Conservation (phyloP, 2,329 filamentous ascomycete species). For the Hypocreales sp. region DNA sequence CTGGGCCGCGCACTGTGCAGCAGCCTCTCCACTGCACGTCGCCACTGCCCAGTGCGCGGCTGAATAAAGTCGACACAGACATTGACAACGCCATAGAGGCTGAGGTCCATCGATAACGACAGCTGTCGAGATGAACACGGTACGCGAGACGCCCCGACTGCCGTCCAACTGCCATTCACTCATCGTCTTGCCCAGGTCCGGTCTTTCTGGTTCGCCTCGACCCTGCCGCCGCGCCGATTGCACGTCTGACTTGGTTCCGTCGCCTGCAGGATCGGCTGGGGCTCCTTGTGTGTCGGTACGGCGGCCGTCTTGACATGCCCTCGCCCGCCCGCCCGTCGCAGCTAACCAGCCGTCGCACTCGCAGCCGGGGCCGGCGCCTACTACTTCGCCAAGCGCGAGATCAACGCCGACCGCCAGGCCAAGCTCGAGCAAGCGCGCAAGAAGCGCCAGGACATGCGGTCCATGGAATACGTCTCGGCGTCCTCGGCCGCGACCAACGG, state of each 20-base stretch:
- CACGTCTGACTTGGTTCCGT: conserved; percentile 2
- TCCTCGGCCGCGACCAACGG: conserved; percentile 23
- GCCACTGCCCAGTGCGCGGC: no score
- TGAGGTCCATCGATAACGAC: no score
- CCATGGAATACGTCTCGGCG: conserved; percentile 32
- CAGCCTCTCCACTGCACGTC: no score
- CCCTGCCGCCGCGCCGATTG: neutral
- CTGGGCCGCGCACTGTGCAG: no score
- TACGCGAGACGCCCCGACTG: no score
- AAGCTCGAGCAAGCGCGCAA: conserved; percentile 52
- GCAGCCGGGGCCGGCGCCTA: conserved; percentile 81
- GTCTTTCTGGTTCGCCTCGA: conserved; percentile 46
- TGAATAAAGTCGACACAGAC: no score
- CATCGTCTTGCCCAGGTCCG: no score
- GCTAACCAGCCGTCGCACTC: no score
- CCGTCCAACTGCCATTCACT: no score
- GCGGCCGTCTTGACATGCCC: neutral
- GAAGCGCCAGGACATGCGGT: conserved; percentile 43
- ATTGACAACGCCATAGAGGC: no score
- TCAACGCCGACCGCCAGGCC: conserved; percentile 74
- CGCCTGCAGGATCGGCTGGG: conserved; percentile 71
- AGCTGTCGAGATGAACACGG: no score
- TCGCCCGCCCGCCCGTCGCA: neutral
- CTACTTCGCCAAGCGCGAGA: conserved; percentile 86
- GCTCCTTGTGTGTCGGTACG: conserved; percentile 69